These are phyloP conservation scores for Ogataea nakhonphanomensis DNA, from an alignment of 805 yeast species.

Conservation along the genomic window DNA sequence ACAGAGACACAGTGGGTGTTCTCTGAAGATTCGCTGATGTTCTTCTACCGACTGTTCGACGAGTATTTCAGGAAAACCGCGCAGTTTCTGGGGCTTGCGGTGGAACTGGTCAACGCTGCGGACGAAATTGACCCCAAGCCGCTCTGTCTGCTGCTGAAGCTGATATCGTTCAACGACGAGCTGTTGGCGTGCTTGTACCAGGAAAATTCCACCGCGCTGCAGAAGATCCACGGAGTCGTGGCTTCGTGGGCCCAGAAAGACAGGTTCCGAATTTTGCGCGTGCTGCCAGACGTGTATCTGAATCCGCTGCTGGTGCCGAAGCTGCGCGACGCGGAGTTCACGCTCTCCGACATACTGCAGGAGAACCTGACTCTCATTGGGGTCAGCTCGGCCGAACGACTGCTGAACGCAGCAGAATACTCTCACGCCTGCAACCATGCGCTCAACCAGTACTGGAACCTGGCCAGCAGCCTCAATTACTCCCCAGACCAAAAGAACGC, in stretches of 20 bases:
- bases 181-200: slow-evolving; percentile 19
- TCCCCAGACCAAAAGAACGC: slow-evolving; percentile 5
- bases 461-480: slow-evolving; percentile 21
- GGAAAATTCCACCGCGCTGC: slow-evolving; percentile 16
- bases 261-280: slow-evolving; percentile 10
- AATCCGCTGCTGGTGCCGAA: slow-evolving; percentile 8
- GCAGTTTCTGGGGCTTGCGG: slow-evolving; percentile 15
- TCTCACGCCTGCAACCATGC: slow-evolving; percentile 26
- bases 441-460: slow-evolving; percentile 26
- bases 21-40: slow-evolving; percentile 8
- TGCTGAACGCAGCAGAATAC: slow-evolving; percentile 32
- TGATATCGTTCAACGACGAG: slow-evolving; percentile 21
- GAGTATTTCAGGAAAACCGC: slow-evolving; percentile 16
- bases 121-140: slow-evolving; percentile 11
- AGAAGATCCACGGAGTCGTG: slow-evolving; percentile 13
- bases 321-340: not conserved
- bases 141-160: slow-evolving; percentile 18
- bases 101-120: slow-evolving; percentile 14
- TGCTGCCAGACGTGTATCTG: slow-evolving; percentile 8
- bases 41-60: slow-evolving; percentile 20
- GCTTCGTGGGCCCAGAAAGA: slow-evolving; percentile 19
- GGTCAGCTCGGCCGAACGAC: slow-evolving; percentile 27
- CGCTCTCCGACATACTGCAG: slow-evolving; percentile 3
- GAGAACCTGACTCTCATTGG: slow-evolving; percentile 26
- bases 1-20: slow-evolving; percentile 1